A percentile compares a stretch with the other conserved stretches of the same genome.
These are phyloP conservation scores for Lobosporangium transversale DNA, from an alignment of 192 early-diverging fungal genomes.

Conservation along the genomic window DNA sequence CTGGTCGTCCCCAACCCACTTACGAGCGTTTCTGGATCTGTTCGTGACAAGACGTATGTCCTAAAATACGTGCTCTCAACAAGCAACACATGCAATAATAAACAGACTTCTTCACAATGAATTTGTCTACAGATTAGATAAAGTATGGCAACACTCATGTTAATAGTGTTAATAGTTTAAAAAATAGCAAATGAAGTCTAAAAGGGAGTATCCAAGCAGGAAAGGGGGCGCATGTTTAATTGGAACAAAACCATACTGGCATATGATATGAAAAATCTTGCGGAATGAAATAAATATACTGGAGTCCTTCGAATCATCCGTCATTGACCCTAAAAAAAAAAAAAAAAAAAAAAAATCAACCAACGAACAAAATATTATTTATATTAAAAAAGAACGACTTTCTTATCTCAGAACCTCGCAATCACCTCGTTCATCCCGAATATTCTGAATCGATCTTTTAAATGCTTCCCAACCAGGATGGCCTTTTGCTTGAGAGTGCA, in stretches of 20 bases:
- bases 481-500: slow-evolving; percentile 57
- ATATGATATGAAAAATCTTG: slow-evolving; percentile 60
- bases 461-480: slow-evolving; percentile 53
- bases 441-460: slow-evolving; percentile 40
- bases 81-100: slow-evolving; percentile 73
- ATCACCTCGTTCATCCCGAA: slow-evolving; percentile 61
- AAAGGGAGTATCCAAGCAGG: too few species aligned
- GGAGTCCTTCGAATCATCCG: slow-evolving; percentile 40
- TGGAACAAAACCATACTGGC: slow-evolving; percentile 56
- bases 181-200: not conserved
- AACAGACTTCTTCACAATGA: slow-evolving; percentile 66
- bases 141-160: too few species aligned
- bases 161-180: too few species aligned
- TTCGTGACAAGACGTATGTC: slow-evolving; percentile 76
- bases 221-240: too few species aligned
- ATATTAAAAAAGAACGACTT: too few species aligned
- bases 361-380: too few species aligned
- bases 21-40: slow-evolving; percentile 82
- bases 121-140: slow-evolving; percentile 49
- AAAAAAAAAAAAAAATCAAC: not conserved
- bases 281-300: slow-evolving; percentile 60
- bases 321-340: slow-evolving; percentile 36
- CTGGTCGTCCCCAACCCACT: too few species aligned
- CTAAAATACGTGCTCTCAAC: slow-evolving; percentile 74
- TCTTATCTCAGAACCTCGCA: not conserved